Evolutionary conservation across 495 filamentous ascomycete species (phyloP), one percentile per base, ranked within the genome.

Genomic region (Glutinoglossum americanum): DNA sequence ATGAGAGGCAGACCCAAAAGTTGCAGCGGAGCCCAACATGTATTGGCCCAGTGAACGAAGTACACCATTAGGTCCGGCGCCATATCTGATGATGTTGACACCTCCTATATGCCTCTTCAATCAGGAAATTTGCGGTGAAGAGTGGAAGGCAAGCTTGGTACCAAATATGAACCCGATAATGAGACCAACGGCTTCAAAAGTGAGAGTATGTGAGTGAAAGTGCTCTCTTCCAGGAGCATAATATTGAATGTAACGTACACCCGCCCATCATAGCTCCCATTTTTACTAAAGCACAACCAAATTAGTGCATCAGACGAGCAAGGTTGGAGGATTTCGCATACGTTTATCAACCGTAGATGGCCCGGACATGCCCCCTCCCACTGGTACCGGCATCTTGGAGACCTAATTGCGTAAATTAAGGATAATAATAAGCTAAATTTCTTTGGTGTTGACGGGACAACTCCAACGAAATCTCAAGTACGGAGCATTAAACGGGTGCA

Each of bases 121-220:
- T 49, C 44, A 58, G 49, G 19, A 28, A 37, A 28, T 27, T 23
- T 45, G 6, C 1, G 23, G 51, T 19, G 19, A 13, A 23, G 41
- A 11, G 39, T 30, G 23, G 35, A 51, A 60, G n/a, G 4, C 53
- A 44, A n/a, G 21, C 11, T 28, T 61, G 68, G 57, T 75, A 94
- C 92, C 92, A 67, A 90, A 92, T 61, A 98, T 92, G 74, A 98
- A 96, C 55, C 92, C 92, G 73, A 97, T 96, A 65, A 94, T 94
- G 26, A 84, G 74, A 57, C 92, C 92, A 54, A 97, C 92, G 66
- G 87, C 89, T 97, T 65, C 19, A 59, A 56, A 59, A 21, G 57
- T 58, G 63, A n/a, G 28, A 51, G 30, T 44, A 26, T n/a, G 45
- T 41, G 32, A 37, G 30, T 54, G 21, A 45, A n/a, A 54, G 58